Evolutionary conservation across 202 grass and related monocot species (phyloP).

Genomic region (Panicum virgatum): DNA sequence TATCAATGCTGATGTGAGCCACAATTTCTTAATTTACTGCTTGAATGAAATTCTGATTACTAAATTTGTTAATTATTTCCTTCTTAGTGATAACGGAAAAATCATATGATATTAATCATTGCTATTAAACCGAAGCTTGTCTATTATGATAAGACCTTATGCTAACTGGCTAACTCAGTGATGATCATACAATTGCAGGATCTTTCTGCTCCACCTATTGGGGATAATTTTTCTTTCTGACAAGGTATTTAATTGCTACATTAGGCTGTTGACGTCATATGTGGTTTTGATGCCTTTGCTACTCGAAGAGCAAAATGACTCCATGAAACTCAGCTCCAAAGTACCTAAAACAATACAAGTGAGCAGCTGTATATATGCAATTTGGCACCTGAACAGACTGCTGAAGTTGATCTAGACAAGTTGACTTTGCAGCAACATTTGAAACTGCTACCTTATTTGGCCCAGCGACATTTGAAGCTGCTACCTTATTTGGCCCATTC

Average conservation of each 20-base stretch:
- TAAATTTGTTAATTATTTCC: neutral
- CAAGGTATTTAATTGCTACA: conserved; percentile 27
- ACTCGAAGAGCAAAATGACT: conserved; percentile 26
- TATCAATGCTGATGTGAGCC: neutral
- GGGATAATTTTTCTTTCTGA: conserved; percentile 13
- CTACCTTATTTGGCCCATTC: neutral
- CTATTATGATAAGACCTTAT: neutral
- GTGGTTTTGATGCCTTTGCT: conserved; percentile 3
- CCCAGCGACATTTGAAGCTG: conserved; percentile 1
- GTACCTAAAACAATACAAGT: conserved; percentile 7
- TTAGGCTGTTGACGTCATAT: conserved; percentile 17
- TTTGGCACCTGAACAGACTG: conserved; percentile 15
- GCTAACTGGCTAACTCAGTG: conserved; percentile 5
- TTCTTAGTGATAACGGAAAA: neutral
- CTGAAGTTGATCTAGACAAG: conserved; percentile 23
- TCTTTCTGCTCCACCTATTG: conserved; percentile 26
- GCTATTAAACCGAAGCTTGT: conserved; percentile 24
- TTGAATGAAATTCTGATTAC: conserved; percentile 13
- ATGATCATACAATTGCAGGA: conserved; percentile 41
- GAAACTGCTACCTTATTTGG: conserved; percentile 12
- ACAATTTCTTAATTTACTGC: neutral
- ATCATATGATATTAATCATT: conserved; percentile 1
- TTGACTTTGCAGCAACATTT: neutral
- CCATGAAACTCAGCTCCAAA: conserved; percentile 17
- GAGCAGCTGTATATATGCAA: neutral